phyloP scores from a whole-genome alignment of 2,329 filamentous ascomycete genomes.

The Fusarium musae region DNA sequence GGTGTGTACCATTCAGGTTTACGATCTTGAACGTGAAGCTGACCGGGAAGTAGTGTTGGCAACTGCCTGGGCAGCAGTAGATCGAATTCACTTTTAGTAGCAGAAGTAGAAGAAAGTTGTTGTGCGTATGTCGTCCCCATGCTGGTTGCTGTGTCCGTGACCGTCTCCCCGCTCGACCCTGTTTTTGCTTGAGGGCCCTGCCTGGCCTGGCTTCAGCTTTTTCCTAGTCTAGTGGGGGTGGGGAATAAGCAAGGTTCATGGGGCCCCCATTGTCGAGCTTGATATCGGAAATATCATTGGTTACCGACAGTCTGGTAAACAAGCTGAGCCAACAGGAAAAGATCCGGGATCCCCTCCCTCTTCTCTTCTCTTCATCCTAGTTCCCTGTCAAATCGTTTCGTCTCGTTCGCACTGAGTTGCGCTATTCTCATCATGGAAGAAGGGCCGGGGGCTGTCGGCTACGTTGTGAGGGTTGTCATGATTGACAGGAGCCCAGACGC shows the following conservation, averaged over 20 bases:
- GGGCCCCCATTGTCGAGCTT: constrained; percentile 11
- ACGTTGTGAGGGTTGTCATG: constrained; percentile 1
- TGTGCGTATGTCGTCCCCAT: background rate
- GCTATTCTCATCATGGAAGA: constrained; percentile 12
- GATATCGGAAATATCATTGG: constrained; percentile 15
- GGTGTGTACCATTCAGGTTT: background rate
- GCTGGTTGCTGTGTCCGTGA: background rate
- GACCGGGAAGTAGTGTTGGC: background rate
- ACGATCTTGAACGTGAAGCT: background rate
- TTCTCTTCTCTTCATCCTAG: background rate
- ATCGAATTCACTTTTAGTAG: background rate
- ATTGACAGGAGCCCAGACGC: constrained; percentile 11
- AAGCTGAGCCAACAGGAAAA: constrained; percentile 38
- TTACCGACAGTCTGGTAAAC: constrained; percentile 27
- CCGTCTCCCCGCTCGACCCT: background rate
- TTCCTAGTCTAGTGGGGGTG: constrained; percentile 2
- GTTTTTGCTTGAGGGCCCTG: constrained; percentile 1
- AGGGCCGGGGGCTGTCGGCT: background rate
- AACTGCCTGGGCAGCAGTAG: background rate
- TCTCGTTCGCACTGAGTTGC: background rate
- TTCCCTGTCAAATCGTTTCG: background rate
- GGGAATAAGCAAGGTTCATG: constrained; percentile 13
- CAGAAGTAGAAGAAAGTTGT: background rate
- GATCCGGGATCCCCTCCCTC: constrained; percentile 1
- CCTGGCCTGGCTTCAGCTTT: background rate